phyloP scores from a whole-genome alignment of 2,329 filamentous ascomycete species.

The Aspergillus pseudonomiae region DNA sequence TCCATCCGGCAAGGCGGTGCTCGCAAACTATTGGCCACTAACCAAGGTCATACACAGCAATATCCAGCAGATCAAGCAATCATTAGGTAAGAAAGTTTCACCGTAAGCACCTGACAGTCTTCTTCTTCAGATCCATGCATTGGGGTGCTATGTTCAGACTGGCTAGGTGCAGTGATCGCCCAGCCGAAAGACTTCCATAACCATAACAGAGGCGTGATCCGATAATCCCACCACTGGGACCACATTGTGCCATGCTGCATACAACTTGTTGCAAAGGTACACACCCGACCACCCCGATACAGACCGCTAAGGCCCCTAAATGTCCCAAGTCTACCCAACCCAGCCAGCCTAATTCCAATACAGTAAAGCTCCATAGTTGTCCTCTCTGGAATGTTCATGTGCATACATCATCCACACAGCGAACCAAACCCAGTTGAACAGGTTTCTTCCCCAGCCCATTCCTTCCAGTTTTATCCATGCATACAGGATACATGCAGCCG shows the following conservation, averaged over 20 bases:
- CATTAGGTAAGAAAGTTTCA: neutral
- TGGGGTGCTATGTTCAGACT: neutral
- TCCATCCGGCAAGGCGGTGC: constrained; percentile 2
- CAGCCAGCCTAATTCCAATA: constrained; percentile 1
- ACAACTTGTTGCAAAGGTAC: neutral
- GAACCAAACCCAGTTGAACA: constrained; percentile 1
- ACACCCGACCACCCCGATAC: neutral
- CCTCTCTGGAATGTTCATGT: constrained; percentile 13
- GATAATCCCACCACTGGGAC: neutral
- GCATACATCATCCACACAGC: neutral
- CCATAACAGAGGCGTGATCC: neutral
- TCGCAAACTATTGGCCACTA: neutral
- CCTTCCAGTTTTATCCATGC: constrained; percentile 5
- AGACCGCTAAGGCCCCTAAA: neutral
- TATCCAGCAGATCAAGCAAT: neutral
- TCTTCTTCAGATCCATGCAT: neutral
- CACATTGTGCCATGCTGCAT: neutral
- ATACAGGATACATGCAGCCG: constrained; percentile 4
- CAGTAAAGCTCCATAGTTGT: constrained; percentile 13
- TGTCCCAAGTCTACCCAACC: neutral
- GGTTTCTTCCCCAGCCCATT: neutral
- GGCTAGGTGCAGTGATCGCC: neutral
- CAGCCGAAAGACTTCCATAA: neutral
- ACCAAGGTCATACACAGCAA: neutral
- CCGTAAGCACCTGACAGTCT: neutral